Evolutionary conservation across 208 protist genomes (phyloP).

Genomic region (Leishmania mexicana): DNA sequence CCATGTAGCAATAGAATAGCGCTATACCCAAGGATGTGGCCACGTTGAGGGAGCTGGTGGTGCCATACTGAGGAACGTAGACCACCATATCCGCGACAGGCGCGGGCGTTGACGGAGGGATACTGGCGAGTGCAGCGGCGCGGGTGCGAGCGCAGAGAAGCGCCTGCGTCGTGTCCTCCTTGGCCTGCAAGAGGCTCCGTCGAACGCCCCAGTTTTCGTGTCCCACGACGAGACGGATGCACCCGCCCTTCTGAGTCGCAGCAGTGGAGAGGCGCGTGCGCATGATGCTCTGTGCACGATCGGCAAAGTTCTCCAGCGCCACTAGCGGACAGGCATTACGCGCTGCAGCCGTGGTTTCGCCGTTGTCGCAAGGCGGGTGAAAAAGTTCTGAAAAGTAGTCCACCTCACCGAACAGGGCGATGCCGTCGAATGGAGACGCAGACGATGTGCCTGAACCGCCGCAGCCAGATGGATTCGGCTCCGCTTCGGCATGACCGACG

Average conservation of each 20-base stretch:
- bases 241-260: not conserved
- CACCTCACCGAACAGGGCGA: conserved; percentile 45
- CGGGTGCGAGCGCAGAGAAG: not conserved
- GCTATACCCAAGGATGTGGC: conserved; percentile 87
- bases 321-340: conserved; percentile 43
- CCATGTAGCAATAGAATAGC: conserved; percentile 80
- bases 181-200: conserved; percentile 35
- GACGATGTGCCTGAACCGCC: not conserved
- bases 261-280: conserved; percentile 39
- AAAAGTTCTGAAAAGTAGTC: conserved; percentile 22
- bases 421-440: conserved; percentile 12
- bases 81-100: conserved; percentile 46
- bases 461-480: not conserved
- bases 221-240: conserved; percentile 64
- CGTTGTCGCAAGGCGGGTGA: not conserved
- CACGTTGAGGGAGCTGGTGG: conserved; percentile 90
- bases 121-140: not conserved
- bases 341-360: not conserved
- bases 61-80: conserved; percentile 91
- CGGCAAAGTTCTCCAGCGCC: conserved; percentile 84
- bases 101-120: not conserved
- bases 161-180: not conserved
- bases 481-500: not conserved
- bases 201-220: conserved; percentile 90
- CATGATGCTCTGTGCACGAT: conserved; percentile 67